Evolutionary conservation across 78 protist genomes (phyloP).

Genomic region (Tieghemostelium lacteum): DNA sequence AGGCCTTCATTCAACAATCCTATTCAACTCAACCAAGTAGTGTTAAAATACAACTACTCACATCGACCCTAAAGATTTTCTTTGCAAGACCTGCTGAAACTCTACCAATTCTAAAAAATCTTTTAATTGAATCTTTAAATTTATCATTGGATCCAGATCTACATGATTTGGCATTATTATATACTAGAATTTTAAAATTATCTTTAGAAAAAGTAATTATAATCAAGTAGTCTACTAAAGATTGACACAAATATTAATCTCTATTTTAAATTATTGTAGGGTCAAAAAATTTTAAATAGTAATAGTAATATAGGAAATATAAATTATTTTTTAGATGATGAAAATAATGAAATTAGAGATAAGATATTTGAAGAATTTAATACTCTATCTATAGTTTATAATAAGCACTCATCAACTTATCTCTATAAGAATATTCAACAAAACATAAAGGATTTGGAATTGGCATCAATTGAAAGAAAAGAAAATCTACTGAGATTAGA

Average conservation of each 20-base stretch:
- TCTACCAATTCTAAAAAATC: constrained; percentile 54
- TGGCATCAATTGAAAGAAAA: background rate
- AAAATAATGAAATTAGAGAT: constrained; percentile 63
- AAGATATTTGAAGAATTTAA: constrained; percentile 93
- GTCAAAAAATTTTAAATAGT: background rate
- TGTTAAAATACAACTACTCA: constrained; percentile 82
- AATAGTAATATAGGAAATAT: too few species aligned
- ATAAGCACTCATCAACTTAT: constrained; percentile 82
- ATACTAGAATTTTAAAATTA: constrained; percentile 84
- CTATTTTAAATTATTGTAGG: background rate
- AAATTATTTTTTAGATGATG: constrained; percentile 55
- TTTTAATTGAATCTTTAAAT: constrained; percentile 9
- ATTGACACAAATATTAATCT: background rate
- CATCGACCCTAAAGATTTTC: constrained; percentile 84
- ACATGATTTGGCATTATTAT: constrained; percentile 93
- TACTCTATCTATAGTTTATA: constrained; percentile 89
- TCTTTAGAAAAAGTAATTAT: constrained; percentile 33
- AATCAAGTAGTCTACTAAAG: constrained; percentile 15
- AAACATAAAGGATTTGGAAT: background rate
- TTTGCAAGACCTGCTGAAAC: constrained; percentile 91
- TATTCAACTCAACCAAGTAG: constrained; percentile 54
- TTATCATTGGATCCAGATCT: constrained; percentile 82
- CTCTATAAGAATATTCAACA: constrained; percentile 21
- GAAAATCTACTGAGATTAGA: background rate
- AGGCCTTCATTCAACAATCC: constrained; percentile 42